Evolutionary conservation across 257 asterid species (phyloP).

Genomic region (Solanum sejunctum): DNA sequence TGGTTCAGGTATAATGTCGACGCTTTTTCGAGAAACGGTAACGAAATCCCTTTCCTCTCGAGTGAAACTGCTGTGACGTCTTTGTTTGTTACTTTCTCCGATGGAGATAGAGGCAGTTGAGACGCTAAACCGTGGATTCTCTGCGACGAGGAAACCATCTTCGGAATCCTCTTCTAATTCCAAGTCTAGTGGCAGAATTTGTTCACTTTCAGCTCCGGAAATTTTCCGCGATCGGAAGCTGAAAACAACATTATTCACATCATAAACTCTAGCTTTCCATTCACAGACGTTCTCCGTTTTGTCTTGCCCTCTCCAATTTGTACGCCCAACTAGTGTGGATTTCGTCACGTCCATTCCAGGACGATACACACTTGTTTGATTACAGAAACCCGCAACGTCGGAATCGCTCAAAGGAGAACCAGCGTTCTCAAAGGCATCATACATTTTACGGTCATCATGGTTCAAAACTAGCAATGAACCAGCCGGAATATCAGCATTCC

Average conservation of each 20-base stretch:
- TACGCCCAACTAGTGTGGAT: constrained; percentile 66
- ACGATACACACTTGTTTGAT: constrained; percentile 76
- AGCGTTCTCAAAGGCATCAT: constrained; percentile 80
- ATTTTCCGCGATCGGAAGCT: constrained; percentile 80
- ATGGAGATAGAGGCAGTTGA: constrained; percentile 19
- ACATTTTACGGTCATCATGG: constrained; percentile 74
- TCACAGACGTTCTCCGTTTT: constrained; percentile 66
- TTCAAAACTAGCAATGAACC: constrained; percentile 79
- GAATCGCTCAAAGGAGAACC: constrained; percentile 55
- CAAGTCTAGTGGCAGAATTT: constrained; percentile 52
- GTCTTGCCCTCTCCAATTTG: constrained; percentile 87
- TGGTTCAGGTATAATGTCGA: constrained; percentile 67
- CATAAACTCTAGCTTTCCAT: constrained; percentile 90
- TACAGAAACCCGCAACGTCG: constrained; percentile 55
- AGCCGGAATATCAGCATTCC: constrained; percentile 18
- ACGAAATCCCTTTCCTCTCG: constrained; percentile 71
- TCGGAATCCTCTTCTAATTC: constrained; percentile 82
- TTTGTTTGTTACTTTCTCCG: constrained; percentile 29
- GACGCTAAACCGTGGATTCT: constrained; percentile 81
- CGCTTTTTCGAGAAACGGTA: constrained; percentile 74
- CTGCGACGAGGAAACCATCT: constrained; percentile 79
- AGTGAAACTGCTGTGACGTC: constrained; percentile 83
- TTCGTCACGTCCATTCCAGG: constrained; percentile 96
- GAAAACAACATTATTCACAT: constrained; percentile 67
- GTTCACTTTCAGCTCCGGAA: constrained; percentile 45